These are phyloP conservation scores for Pyracantha coccinea DNA, from an alignment of 331 rosid species.

Conservation along the genomic window DNA sequence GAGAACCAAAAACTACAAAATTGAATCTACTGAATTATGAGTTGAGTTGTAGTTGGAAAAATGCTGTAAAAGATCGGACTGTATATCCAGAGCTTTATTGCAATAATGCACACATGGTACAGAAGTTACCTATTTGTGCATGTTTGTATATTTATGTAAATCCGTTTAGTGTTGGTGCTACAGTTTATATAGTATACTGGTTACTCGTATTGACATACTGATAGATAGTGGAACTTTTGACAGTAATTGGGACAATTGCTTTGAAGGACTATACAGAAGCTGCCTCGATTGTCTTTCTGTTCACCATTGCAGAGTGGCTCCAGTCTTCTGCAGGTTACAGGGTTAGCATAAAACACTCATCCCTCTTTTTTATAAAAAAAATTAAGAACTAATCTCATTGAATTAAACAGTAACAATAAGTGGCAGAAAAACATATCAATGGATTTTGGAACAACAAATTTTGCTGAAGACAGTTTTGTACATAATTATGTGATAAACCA, in stretches of 20 bases:
- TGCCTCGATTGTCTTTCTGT: slow-evolving; percentile 79
- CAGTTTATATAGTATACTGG: no score
- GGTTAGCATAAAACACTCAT: slow-evolving; percentile 29
- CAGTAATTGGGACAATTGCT: slow-evolving; percentile 73
- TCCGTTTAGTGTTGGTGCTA: no score
- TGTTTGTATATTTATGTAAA: no score
- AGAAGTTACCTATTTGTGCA: no score
- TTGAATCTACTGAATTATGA: background rate
- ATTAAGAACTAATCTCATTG: background rate
- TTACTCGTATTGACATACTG: background rate
- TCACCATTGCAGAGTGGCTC: slow-evolving; percentile 86
- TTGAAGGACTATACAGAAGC: slow-evolving; percentile 76
- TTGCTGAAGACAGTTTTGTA: background rate
- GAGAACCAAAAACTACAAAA: background rate
- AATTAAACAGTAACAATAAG: background rate
- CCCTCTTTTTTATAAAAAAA: background rate
- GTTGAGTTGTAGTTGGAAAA: background rate
- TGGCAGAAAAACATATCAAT: background rate
- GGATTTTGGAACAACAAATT: background rate
- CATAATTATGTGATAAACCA: background rate
- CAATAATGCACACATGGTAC: no score
- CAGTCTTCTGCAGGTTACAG: slow-evolving; percentile 81
- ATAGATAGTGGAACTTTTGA: background rate
- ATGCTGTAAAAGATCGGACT: background rate
- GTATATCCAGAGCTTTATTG: background rate